Conservation (phyloP, 768 basidiomycete genomes). For the Nidularia pulvinata region DNA sequence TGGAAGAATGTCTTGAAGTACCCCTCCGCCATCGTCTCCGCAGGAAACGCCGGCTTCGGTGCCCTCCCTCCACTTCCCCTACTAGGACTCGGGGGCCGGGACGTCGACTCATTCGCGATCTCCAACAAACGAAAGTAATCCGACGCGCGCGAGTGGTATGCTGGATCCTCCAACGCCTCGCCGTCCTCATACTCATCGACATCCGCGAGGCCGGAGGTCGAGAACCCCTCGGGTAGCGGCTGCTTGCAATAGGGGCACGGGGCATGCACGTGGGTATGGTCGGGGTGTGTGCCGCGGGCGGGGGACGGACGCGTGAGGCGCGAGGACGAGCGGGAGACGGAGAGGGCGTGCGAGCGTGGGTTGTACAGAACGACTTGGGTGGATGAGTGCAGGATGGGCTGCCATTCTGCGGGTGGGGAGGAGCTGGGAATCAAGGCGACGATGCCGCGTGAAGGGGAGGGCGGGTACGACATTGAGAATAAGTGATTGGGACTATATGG, state of each 20-base stretch:
- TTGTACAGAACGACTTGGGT: conserved; percentile 91
- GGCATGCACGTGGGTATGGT: conserved; percentile 10
- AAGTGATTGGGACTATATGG: not conserved
- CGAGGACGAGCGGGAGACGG: conserved; percentile 47
- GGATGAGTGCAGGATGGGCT: conserved; percentile 78
- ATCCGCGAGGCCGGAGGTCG: conserved; percentile 9
- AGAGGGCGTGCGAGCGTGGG: conserved; percentile 79
- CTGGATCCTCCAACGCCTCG: conserved; percentile 33
- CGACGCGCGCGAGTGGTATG: conserved; percentile 53
- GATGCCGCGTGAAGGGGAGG: conserved; percentile 7
- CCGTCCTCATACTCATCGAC: conserved; percentile 16
- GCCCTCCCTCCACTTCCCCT: conserved; percentile 4
- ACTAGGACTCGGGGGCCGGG: conserved; percentile 48
- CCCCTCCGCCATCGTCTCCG: conserved; percentile 83
- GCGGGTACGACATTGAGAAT: not conserved
- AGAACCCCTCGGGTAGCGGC: conserved; percentile 45
- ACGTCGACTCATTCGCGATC: conserved; percentile 65
- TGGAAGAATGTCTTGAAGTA: conserved; percentile 94
- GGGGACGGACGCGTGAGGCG: conserved; percentile 7
- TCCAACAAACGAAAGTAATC: conserved; percentile 85
- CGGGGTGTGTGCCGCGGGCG: conserved; percentile 18
- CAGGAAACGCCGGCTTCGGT: conserved; percentile 47
- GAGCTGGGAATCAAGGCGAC: conserved; percentile 7
- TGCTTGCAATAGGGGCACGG: conserved; percentile 80
- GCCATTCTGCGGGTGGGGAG: conserved; percentile 48